These are phyloP conservation scores for Colletotrichum sp. DNA, from an alignment of 2,329 filamentous ascomycete genomes.

Conservation along the genomic window DNA sequence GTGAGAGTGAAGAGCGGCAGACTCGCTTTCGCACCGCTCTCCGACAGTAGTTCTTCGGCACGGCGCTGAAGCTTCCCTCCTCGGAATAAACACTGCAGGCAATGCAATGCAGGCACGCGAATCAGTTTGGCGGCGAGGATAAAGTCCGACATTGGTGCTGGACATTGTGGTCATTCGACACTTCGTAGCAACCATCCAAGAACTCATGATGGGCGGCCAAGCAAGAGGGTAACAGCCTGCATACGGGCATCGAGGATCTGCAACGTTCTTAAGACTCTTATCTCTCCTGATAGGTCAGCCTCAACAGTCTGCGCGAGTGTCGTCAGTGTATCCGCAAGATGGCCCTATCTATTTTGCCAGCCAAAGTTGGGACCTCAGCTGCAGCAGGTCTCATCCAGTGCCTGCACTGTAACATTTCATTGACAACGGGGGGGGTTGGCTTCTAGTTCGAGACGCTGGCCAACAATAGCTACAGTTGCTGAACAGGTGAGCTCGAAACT, in stretches of 20 bases:
- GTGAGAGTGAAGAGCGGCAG: background rate
- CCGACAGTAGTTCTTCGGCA: background rate
- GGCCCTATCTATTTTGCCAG: background rate
- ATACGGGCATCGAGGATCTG: background rate
- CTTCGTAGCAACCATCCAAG: background rate
- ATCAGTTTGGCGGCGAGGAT: background rate
- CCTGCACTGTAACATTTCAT: background rate
- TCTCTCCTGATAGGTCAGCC: background rate
- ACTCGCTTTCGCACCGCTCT: background rate
- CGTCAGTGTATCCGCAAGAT: background rate
- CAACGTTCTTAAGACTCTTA: background rate
- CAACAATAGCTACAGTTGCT: background rate
- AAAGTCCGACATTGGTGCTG: background rate
- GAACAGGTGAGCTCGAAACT: background rate
- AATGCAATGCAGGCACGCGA: background rate
- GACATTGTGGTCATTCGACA: background rate
- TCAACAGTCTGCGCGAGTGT: background rate
- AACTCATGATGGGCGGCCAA: background rate
- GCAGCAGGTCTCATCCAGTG: background rate
- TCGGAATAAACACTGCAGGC: background rate
- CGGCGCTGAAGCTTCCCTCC: background rate
- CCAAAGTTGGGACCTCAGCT: background rate
- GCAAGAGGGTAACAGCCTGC: background rate
- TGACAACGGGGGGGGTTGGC: background rate
- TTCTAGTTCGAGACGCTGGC: background rate